A percentile compares a stretch with the other conserved stretches of the same genome.
Conservation (phyloP, 164 flowering plant genomes). For the Tetrastigma voinierianum region DNA sequence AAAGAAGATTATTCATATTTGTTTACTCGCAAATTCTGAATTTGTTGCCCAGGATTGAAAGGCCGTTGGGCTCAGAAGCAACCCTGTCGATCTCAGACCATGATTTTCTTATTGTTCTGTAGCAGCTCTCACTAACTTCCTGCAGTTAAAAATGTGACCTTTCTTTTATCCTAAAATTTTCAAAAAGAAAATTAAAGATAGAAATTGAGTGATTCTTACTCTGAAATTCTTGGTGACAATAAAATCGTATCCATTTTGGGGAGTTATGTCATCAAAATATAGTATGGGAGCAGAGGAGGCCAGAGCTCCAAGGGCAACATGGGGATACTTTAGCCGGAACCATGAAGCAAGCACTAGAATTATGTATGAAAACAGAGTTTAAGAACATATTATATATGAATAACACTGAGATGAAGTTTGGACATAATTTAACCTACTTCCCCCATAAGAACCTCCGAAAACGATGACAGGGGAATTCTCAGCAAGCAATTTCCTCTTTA, state of each 20-base stretch:
- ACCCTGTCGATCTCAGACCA: too few relatives aligned
- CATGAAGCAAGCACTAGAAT: too few relatives aligned
- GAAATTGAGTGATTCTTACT: conserved; percentile 22
- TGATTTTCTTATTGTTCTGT: conserved; percentile 29
- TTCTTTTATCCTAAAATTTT: too few relatives aligned
- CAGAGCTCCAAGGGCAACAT: too few relatives aligned
- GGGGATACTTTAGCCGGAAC: too few relatives aligned
- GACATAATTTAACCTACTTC: conserved; percentile 1
- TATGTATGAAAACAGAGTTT: conserved; percentile 68
- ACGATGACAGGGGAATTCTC: background rate
- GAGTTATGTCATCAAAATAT: conserved; percentile 57
- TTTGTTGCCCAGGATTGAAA: conserved; percentile 22
- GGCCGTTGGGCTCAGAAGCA: conserved; percentile 29
- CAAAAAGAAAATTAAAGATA: too few relatives aligned
- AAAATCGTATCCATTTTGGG: conserved; percentile 36
- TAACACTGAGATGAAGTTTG: background rate
- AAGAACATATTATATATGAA: too few relatives aligned
- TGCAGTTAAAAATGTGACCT: conserved; percentile 4
- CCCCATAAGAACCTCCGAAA: conserved; percentile 9
- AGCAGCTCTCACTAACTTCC: conserved; percentile 40
- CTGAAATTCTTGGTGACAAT: conserved; percentile 42
- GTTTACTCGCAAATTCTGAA: conserved; percentile 42
- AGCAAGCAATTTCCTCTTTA: background rate
- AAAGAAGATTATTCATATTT: too few relatives aligned
- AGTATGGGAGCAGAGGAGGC: too few relatives aligned